These are phyloP conservation scores for Triadica sebifera DNA, from an alignment of 345 rosid species.

Conservation along the genomic window DNA sequence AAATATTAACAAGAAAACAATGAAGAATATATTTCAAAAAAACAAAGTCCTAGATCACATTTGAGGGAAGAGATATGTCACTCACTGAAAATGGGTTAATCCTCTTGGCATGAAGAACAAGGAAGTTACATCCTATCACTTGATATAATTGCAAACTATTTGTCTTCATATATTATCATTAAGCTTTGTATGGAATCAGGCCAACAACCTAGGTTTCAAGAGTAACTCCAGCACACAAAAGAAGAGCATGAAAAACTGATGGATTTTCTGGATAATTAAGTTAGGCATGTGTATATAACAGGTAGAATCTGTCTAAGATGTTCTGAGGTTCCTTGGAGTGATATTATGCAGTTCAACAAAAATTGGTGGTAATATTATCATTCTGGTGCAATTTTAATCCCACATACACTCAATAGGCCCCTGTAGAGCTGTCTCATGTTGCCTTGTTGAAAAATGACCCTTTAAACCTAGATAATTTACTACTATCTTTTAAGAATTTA, in stretches of 20 bases:
- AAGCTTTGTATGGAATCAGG: background rate
- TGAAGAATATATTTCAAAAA: background rate
- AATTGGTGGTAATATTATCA: background rate
- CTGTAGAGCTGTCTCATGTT: background rate
- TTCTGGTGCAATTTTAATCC: background rate
- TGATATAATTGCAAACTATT: background rate
- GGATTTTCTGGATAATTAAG: background rate
- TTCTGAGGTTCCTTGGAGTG: background rate
- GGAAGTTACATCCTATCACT: background rate
- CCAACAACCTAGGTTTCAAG: background rate
- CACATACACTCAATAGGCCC: background rate
- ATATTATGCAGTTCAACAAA: background rate
- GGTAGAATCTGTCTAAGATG: background rate
- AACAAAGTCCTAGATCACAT: background rate
- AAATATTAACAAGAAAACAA: background rate
- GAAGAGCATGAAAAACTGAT: background rate
- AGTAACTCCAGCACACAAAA: background rate
- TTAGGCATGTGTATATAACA: background rate
- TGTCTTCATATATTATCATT: background rate
- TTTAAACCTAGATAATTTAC: background rate
- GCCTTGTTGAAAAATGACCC: background rate
- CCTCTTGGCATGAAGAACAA: background rate
- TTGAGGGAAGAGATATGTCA: background rate
- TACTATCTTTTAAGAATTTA: background rate
- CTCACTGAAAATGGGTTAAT: background rate